phyloP scores from a whole-genome alignment of 2,329 filamentous ascomycete genomes.

The Kalmusia sp. region DNA sequence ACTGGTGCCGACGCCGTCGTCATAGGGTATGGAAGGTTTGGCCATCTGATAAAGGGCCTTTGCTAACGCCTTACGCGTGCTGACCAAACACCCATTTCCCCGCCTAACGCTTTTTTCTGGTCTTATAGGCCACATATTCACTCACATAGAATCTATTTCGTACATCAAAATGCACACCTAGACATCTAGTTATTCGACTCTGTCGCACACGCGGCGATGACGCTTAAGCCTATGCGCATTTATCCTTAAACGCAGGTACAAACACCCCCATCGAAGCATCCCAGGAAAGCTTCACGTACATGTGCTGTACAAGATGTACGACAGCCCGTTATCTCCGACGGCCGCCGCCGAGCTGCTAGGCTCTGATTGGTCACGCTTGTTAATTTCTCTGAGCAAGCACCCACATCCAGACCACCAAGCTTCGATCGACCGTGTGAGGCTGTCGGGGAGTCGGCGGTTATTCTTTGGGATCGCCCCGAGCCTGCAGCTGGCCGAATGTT shows the following conservation, averaged over 20 bases:
- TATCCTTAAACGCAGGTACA: too few relatives aligned
- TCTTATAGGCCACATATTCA: too few relatives aligned
- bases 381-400: neutral
- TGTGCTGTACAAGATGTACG: neutral
- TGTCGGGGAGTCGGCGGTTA: neutral
- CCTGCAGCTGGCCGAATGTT: neutral
- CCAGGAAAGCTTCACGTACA: neutral
- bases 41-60: constrained; percentile 5
- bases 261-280: neutral
- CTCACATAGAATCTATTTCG: too few relatives aligned
- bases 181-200: too few relatives aligned
- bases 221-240: too few relatives aligned
- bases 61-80: too few relatives aligned
- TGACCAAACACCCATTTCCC: neutral
- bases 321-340: too few relatives aligned
- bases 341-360: neutral
- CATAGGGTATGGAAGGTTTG: neutral
- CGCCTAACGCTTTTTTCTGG: neutral
- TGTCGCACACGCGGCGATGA: too few relatives aligned
- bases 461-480: neutral
- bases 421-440: neutral
- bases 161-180: too few relatives aligned
- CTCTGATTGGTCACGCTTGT: neutral
- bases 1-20: neutral
- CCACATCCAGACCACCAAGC: neutral